Conservation (phyloP, 495 filamentous ascomycete genomes). For the Haplographium delicatum region DNA sequence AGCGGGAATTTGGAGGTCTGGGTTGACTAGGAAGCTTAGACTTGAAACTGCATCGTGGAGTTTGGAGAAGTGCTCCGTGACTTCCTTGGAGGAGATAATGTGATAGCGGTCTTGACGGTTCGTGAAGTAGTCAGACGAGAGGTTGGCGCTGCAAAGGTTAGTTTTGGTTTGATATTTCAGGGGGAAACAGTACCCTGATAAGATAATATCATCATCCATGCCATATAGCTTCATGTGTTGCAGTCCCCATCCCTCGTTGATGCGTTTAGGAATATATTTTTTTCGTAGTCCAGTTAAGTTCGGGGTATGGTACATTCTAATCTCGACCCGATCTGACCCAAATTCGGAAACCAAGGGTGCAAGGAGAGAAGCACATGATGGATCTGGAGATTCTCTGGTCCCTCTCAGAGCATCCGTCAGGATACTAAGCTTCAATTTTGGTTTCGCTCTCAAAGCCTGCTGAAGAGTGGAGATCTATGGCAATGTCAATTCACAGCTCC, state of each 20-base stretch:
- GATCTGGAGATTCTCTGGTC: conserved; percentile 80
- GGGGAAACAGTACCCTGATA: conserved; percentile 63
- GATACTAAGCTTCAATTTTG: conserved; percentile 77
- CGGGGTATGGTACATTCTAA: conserved; percentile 96
- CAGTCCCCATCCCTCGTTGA: conserved; percentile 97
- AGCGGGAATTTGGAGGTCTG: conserved; percentile 46
- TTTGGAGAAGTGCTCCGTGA: conserved; percentile 76
- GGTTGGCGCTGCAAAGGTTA: conserved; percentile 61
- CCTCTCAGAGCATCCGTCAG: conserved; percentile 91
- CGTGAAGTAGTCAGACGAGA: conserved; percentile 93
- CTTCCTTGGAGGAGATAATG: conserved; percentile 68
- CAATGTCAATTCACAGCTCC: conserved; percentile 7
- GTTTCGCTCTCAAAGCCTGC: conserved; percentile 66
- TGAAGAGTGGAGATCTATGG: conserved; percentile 70
- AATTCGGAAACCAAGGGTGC: conserved; percentile 76
- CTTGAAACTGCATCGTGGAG: conserved; percentile 73
- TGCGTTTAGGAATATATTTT: conserved; percentile 72
- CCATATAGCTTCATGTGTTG: conserved; percentile 99
- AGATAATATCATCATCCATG: conserved; percentile 89
- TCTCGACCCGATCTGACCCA: conserved; percentile 79
- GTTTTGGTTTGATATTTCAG: background rate
- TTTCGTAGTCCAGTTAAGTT: conserved; percentile 88
- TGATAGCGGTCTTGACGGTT: conserved; percentile 95
- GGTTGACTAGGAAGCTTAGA: conserved; percentile 75
- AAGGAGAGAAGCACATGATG: conserved; percentile 87